phyloP scores from a whole-genome alignment of 305 asterid genomes.

The Lippia alba region DNA sequence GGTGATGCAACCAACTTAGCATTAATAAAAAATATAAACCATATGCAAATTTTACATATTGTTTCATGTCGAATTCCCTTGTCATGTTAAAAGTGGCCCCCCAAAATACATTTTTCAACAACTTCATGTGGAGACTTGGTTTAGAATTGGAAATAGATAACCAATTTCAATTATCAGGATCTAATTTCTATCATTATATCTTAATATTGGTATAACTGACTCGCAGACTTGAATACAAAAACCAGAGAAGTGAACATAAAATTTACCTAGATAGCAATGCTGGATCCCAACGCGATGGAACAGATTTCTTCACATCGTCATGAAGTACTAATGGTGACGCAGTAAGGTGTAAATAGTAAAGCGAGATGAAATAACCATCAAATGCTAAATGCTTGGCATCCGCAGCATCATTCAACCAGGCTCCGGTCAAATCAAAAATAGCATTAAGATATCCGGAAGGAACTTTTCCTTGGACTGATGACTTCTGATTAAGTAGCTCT shows the following conservation, averaged over 20 bases:
- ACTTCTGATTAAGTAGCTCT: slow-evolving; percentile 88
- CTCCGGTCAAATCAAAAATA: slow-evolving; percentile 85
- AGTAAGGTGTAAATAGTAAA: slow-evolving; percentile 83
- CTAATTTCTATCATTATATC: background rate
- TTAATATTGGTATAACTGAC: background rate
- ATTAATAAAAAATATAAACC: slow-evolving; percentile 27
- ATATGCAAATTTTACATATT: background rate
- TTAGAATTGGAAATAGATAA: background rate
- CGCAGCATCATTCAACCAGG: slow-evolving; percentile 91
- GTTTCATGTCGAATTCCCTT: slow-evolving; percentile 2
- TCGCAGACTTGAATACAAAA: slow-evolving; percentile 2
- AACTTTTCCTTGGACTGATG: slow-evolving; percentile 90
- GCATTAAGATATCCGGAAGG: slow-evolving; percentile 95
- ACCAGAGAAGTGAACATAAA: slow-evolving; percentile 17
- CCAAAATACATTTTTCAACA: background rate
- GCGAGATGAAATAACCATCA: slow-evolving; percentile 93
- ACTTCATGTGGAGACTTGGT: background rate
- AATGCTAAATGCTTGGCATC: slow-evolving; percentile 84
- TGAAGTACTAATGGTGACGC: slow-evolving; percentile 84
- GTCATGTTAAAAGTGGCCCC: too few species aligned
- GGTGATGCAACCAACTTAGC: slow-evolving; percentile 36
- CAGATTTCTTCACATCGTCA: slow-evolving; percentile 90
- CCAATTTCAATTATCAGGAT: background rate
- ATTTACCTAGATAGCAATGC: slow-evolving; percentile 82
- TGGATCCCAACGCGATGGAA: slow-evolving; percentile 97